Evolutionary conservation across 805 yeast genomes (phyloP).

Genomic region (Yamadazyma laniorum): DNA sequence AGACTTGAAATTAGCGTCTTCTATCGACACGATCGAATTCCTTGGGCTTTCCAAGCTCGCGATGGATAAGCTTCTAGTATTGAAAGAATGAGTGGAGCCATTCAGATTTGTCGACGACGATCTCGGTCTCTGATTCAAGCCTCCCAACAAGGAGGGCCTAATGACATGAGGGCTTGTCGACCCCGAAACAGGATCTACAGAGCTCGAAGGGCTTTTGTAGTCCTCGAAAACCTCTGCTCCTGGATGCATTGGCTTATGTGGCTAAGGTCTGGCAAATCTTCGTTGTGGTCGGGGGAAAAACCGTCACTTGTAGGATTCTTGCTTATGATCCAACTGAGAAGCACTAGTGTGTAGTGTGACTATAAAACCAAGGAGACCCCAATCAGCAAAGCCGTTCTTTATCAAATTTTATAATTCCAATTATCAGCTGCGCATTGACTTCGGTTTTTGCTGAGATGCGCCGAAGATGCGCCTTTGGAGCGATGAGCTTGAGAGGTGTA

Average conservation of each 20-base stretch:
- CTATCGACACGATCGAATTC: constrained; percentile 40
- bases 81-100: constrained; percentile 24
- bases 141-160: not conserved
- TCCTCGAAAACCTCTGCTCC: constrained; percentile 9
- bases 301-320: too few species aligned
- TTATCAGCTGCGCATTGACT: not conserved
- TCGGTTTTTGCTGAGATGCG: not conserved
- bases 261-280: too few species aligned
- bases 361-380: too few species aligned
- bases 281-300: too few species aligned
- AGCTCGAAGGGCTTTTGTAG: constrained; percentile 14
- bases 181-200: constrained; percentile 10
- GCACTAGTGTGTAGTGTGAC: too few species aligned
- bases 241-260: not conserved
- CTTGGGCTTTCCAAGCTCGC: constrained; percentile 40
- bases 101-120: constrained; percentile 34
- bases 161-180: constrained; percentile 11
- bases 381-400: too few species aligned
- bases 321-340: too few species aligned
- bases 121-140: constrained; percentile 21
- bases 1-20: constrained; percentile 28
- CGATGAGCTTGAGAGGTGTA: not conserved
- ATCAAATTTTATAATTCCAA: too few species aligned
- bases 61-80: constrained; percentile 33
- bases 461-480: not conserved